Conservation (phyloP, 2,329 filamentous ascomycete genomes). For the Paraphoma chrysanthemicola region DNA sequence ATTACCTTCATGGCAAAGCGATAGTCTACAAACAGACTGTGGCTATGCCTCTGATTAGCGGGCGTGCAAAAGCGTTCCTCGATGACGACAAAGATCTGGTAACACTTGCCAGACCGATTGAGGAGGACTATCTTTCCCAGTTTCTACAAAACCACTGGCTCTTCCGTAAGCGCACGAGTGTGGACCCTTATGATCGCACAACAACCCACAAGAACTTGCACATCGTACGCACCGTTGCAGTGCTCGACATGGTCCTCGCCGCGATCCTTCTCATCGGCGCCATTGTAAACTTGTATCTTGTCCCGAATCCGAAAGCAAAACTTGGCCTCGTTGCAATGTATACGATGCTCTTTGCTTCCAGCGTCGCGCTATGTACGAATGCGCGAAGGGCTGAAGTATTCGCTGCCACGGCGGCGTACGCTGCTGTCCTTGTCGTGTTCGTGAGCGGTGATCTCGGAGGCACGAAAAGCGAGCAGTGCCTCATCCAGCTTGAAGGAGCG, state of each 20-base stretch:
- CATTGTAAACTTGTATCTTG: slow-evolving; percentile 25
- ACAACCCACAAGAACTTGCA: slow-evolving; percentile 12
- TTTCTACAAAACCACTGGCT: slow-evolving; percentile 19
- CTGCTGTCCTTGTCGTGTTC: slow-evolving; percentile 4
- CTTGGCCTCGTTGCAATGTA: slow-evolving; percentile 26
- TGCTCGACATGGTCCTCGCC: slow-evolving; percentile 13
- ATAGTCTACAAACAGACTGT: no score
- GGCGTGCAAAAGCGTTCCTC: slow-evolving; percentile 4
- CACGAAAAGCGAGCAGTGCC: slow-evolving; percentile 5
- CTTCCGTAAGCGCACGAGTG: slow-evolving; percentile 3
- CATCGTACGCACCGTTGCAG: slow-evolving; percentile 12
- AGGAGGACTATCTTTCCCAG: slow-evolving; percentile 16
- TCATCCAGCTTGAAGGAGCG: slow-evolving; percentile 7
- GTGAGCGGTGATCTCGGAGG: slow-evolving; percentile 3
- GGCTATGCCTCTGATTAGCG: slow-evolving; percentile 5
- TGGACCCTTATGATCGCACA: slow-evolving; percentile 10
- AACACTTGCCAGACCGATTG: background rate
- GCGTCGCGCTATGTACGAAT: slow-evolving; percentile 24
- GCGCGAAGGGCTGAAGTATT: slow-evolving; percentile 26
- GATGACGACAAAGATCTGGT: slow-evolving; percentile 4
- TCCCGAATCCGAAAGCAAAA: slow-evolving; percentile 15
- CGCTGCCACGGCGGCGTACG: slow-evolving; percentile 4
- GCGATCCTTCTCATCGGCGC: slow-evolving; percentile 29
- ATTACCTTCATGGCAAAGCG: no score
- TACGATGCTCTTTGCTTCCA: slow-evolving; percentile 29